A percentile compares a stretch with the other conserved stretches of the same genome.
Evolutionary conservation across 2,329 filamentous ascomycete species (phyloP).

Genomic region (Pyrenochaeta sp.): DNA sequence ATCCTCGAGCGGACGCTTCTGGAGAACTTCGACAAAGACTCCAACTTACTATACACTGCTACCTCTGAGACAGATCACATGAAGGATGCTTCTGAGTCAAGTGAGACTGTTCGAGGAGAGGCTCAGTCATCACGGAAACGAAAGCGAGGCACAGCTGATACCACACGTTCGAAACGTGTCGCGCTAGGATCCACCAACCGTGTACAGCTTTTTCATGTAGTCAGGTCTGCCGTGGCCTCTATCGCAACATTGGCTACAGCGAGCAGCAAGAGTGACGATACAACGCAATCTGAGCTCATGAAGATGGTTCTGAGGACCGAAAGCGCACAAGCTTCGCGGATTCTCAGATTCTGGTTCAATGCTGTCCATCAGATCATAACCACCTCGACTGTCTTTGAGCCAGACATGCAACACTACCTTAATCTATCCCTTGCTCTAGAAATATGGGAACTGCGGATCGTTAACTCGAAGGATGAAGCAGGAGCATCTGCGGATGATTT

Average conservation of each 20-base stretch:
- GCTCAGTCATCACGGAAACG: constrained; percentile 44
- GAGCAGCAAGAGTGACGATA: constrained; percentile 23
- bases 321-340: constrained; percentile 45
- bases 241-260: constrained; percentile 27
- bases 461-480: constrained; percentile 36
- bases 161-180: constrained; percentile 24
- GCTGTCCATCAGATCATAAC: constrained; percentile 29
- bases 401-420: constrained; percentile 16
- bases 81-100: constrained; percentile 36
- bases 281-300: constrained; percentile 44
- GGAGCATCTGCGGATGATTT: constrained; percentile 47
- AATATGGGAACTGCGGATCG: constrained; percentile 46
- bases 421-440: constrained; percentile 36
- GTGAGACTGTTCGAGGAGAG: constrained; percentile 36
- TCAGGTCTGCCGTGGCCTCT: constrained; percentile 29
- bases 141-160: constrained; percentile 39
- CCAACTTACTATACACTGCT: constrained; percentile 6
- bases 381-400: background rate
- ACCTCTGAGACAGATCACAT: constrained; percentile 16
- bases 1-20: constrained; percentile 72
- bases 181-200: constrained; percentile 19
- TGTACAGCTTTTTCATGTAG: constrained; percentile 32
- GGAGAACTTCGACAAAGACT: constrained; percentile 54
- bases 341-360: constrained; percentile 47
- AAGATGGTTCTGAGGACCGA: constrained; percentile 46